These are phyloP conservation scores for Alternaria sp. DNA, from an alignment of 2,329 filamentous ascomycete genomes.

Conservation along the genomic window DNA sequence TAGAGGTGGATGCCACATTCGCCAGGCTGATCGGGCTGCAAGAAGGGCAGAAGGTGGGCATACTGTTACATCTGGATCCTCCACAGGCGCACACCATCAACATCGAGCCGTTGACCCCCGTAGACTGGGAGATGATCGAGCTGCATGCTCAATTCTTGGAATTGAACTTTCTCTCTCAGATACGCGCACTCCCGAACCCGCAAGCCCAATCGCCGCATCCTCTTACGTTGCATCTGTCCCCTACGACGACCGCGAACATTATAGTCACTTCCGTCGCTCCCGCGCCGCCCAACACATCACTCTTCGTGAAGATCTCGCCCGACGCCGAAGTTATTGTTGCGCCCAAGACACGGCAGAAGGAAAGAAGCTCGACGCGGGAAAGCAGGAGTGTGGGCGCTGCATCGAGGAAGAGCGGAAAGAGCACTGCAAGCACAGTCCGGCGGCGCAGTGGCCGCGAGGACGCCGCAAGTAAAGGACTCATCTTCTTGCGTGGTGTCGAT, in stretches of 20 bases:
- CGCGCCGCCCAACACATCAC: constrained; percentile 68
- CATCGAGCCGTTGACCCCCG: constrained; percentile 92
- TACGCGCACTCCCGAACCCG: constrained; percentile 91
- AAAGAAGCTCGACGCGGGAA: constrained; percentile 71
- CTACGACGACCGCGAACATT: constrained; percentile 94
- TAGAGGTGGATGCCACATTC: constrained; percentile 89
- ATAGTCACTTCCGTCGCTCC: constrained; percentile 85
- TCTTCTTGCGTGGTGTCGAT: constrained; percentile 85
- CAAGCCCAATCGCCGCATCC: constrained; percentile 72
- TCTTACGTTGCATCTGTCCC: constrained; percentile 89
- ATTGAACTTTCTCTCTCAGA: constrained; percentile 89
- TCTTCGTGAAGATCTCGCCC: constrained; percentile 91
- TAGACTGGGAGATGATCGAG: constrained; percentile 99
- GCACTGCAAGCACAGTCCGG: constrained; percentile 74
- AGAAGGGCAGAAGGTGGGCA: constrained; percentile 79
- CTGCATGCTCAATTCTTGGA: constrained; percentile 95
- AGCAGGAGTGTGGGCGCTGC: constrained; percentile 81
- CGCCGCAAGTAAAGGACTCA: constrained; percentile 66
- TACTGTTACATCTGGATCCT: constrained; percentile 84
- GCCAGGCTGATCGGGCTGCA: constrained; percentile 77
- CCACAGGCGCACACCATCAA: constrained; percentile 92
- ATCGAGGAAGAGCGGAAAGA: constrained; percentile 80
- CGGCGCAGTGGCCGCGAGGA: constrained; percentile 68
- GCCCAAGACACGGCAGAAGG: constrained; percentile 83
- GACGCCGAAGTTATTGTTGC: constrained; percentile 98